Evolutionary conservation across 2,329 filamentous ascomycete genomes (phyloP).

Genomic region (Acrodontium crateriforme): DNA sequence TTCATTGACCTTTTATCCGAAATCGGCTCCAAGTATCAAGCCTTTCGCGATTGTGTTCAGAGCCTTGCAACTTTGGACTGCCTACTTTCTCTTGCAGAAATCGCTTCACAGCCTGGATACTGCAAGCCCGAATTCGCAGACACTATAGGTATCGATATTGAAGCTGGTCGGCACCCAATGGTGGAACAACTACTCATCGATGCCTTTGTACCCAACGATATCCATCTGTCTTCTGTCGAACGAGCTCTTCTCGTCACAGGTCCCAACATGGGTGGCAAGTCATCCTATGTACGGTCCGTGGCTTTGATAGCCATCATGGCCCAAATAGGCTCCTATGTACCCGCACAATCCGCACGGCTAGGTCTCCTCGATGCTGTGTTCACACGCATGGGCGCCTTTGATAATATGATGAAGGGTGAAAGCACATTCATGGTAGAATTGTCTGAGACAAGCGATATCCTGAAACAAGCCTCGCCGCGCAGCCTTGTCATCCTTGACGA

Average conservation of each 20-base stretch:
- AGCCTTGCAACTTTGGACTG: slow-evolving; percentile 81
- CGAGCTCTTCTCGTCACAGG: slow-evolving; percentile 82
- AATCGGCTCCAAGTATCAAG: slow-evolving; percentile 74
- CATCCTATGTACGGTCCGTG: slow-evolving; percentile 86
- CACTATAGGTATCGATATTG: slow-evolving; percentile 54
- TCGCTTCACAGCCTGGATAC: slow-evolving; percentile 80
- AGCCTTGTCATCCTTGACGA: slow-evolving; percentile 89
- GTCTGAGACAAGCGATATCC: slow-evolving; percentile 78
- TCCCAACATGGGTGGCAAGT: slow-evolving; percentile 98
- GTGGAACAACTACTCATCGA: slow-evolving; percentile 80
- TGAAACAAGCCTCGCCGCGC: slow-evolving; percentile 74
- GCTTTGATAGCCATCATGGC: slow-evolving; percentile 88
- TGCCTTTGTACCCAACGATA: slow-evolving; percentile 83
- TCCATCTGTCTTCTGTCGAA: slow-evolving; percentile 51
- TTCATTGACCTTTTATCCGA: slow-evolving; percentile 58
- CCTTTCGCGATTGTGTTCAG: slow-evolving; percentile 76
- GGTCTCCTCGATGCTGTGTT: slow-evolving; percentile 84
- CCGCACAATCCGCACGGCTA: slow-evolving; percentile 57
- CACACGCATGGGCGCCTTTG: slow-evolving; percentile 89
- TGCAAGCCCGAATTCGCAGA: slow-evolving; percentile 58
- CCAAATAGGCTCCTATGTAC: slow-evolving; percentile 89
- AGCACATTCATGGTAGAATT: slow-evolving; percentile 98
- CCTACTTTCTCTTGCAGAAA: slow-evolving; percentile 68
- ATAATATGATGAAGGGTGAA: slow-evolving; percentile 91
- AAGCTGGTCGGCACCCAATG: slow-evolving; percentile 78